Evolutionary conservation across 2,329 filamentous ascomycete genomes (phyloP).

Genomic region (Xylaria sp.): DNA sequence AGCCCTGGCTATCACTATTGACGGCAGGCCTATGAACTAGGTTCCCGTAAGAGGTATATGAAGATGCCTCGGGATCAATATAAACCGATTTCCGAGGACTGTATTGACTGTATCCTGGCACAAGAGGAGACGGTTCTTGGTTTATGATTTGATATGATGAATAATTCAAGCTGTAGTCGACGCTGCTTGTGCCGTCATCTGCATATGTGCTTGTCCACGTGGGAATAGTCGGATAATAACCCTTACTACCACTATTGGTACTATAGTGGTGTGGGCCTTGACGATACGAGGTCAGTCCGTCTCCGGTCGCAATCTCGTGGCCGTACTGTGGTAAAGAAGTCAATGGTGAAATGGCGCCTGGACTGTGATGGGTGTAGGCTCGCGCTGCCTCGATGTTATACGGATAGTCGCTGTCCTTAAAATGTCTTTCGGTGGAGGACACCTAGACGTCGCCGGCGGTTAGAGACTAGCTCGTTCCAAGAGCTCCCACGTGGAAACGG

Average conservation of each 20-base stretch:
- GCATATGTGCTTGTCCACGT: constrained; percentile 52
- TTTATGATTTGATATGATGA: constrained; percentile 52
- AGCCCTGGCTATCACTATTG: constrained; percentile 51
- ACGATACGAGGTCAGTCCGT: constrained; percentile 52
- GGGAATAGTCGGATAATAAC: constrained; percentile 52
- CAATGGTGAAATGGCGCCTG: constrained; percentile 46
- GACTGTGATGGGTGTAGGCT: constrained; percentile 48
- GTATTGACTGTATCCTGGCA: constrained; percentile 50
- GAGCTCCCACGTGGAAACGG: constrained; percentile 12
- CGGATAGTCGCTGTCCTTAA: constrained; percentile 51
- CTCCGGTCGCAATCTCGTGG: constrained; percentile 50
- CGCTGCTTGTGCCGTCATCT: constrained; percentile 48
- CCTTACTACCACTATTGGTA: constrained; percentile 39
- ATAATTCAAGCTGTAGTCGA: constrained; percentile 53
- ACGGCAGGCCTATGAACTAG: constrained; percentile 54
- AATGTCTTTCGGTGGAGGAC: constrained; percentile 53
- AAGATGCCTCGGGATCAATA: constrained; percentile 50
- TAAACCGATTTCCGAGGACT: constrained; percentile 50
- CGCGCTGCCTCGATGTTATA: constrained; percentile 54
- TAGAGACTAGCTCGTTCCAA: constrained; percentile 8
- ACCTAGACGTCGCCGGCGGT: constrained; percentile 47
- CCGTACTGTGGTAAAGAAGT: constrained; percentile 50
- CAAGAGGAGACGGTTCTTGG: constrained; percentile 51
- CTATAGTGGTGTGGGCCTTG: constrained; percentile 50
- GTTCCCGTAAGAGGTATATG: constrained; percentile 50